Percentiles rank a stretch among this genome's conserved stretches.
phyloP scores from a whole-genome alignment of 352 stramenopile species.

The Pythium chondricola region DNA sequence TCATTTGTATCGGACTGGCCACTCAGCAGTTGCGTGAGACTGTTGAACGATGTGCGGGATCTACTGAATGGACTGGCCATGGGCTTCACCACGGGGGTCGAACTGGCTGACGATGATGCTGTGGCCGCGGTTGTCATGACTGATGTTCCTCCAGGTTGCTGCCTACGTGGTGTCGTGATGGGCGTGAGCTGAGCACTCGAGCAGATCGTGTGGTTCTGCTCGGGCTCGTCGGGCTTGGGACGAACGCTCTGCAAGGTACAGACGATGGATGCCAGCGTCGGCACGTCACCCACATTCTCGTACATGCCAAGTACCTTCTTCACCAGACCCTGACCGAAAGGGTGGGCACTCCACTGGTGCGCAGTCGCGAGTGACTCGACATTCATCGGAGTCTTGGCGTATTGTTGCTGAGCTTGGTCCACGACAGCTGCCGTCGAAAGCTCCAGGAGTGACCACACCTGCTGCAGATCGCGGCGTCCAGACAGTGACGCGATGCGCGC shows the following conservation, averaged over 20 bases:
- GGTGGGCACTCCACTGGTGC: conserved; percentile 73
- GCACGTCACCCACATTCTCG: conserved; percentile 69
- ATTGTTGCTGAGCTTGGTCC: conserved; percentile 23
- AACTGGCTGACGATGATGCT: neutral
- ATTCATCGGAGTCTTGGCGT: neutral
- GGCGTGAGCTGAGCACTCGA: neutral
- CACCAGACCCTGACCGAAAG: conserved; percentile 70
- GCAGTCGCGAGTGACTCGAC: conserved; percentile 29
- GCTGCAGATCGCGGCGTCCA: conserved; percentile 59
- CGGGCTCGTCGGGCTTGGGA: neutral
- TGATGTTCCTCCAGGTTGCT: neutral
- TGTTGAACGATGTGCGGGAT: conserved; percentile 22
- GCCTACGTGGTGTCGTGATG: neutral
- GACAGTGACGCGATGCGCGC: conserved; percentile 40
- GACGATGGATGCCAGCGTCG: conserved; percentile 71
- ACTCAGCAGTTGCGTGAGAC: conserved; percentile 13
- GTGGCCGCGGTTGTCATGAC: neutral
- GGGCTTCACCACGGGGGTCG: neutral
- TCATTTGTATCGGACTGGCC: conserved; percentile 26
- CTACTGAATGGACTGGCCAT: conserved; percentile 12
- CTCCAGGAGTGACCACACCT: conserved; percentile 78
- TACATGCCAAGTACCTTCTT: conserved; percentile 76
- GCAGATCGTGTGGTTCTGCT: neutral
- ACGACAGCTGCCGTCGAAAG: conserved; percentile 51
- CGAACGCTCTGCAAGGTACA: conserved; percentile 32